Base-by-base conservation (phyloP, 2,329 filamentous ascomycete genomes). In the Pseudogymnoascus sp. region DNA sequence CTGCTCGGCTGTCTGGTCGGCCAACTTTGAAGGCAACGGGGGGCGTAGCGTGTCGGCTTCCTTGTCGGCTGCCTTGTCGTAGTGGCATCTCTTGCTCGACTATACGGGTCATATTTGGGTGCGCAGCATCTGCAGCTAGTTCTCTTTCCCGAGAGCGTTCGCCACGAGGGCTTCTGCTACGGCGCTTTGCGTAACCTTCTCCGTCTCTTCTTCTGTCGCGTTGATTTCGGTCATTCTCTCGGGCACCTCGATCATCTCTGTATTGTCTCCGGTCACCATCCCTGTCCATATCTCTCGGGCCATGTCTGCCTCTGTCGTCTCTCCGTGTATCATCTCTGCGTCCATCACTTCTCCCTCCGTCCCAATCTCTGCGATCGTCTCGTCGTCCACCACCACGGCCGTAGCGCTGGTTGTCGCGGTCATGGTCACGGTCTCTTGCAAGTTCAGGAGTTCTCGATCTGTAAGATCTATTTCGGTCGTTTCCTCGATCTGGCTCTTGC, bases 271-370 rank as follows among this genome's bases (percentile, higher is more conserved):
- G 48, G 9, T 55, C 59, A 17, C 39, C 31, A 35, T 48, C 59
- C 17, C 59, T 51, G 13, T 29, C 29, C 27, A 79, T 77, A 76
- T 71, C 76, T 73, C 66, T 72, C 71, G 27, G 73, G 69, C 60
- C 73, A 66, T 62, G 74, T n/a, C 17, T 58, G 63, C 63, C 68
- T 68, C 9, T 74, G 67, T 44, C 67, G 63, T 60, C 71, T 74
- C 62, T 66, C 59, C 44, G 68, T 69, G 62, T 68, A 58, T 58
- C 72, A 70, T 65, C 74, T 74, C 36, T 77, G 74, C 61, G 72
- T 70, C 62, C 41, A 44, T 44, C 41, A 21, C 72, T 77, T 13
- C 69, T 67, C 51, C 75, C 74, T 58, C 72, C 73, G 36, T 77
- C 76, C 51, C 74, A 69, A 29, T 77, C 48, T 55, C 29, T 74